Evolutionary conservation across 1,139 yeast species (phyloP).

Genomic region (Suhomyces bolitotheri): DNA sequence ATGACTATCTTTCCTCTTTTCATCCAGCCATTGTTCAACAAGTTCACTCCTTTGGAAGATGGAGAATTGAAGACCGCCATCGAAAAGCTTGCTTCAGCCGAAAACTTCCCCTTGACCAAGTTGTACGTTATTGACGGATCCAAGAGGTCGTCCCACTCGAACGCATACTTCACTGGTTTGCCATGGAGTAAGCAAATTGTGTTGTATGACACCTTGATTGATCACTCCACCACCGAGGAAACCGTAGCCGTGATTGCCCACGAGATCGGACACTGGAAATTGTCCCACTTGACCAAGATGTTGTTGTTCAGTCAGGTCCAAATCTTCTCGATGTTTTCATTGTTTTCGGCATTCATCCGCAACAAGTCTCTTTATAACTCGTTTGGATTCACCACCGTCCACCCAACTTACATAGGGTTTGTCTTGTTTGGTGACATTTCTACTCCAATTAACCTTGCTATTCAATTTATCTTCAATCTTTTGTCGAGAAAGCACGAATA

Average conservation of each 20-base stretch:
- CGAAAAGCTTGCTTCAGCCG: conserved; percentile 71
- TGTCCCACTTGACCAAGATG: conserved; percentile 78
- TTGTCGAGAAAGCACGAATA: conserved; percentile 84
- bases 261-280: conserved; percentile 97
- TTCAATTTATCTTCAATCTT: conserved; percentile 66
- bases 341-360: conserved; percentile 76
- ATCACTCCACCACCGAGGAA: conserved; percentile 73
- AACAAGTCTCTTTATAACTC: conserved; percentile 75
- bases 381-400: conserved; percentile 66
- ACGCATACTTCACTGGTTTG: conserved; percentile 91
- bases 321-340: conserved; percentile 61
- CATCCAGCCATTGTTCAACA: conserved; percentile 91
- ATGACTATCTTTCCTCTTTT: conserved; percentile 77
- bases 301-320: conserved; percentile 65
- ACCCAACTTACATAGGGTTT: conserved; percentile 82
- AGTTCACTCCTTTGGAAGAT: conserved; percentile 83
- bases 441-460: conserved; percentile 70
- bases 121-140: conserved; percentile 92
- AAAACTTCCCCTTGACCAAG: conserved; percentile 82
- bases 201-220: conserved; percentile 83
- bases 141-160: conserved; percentile 91
- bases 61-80: conserved; percentile 85
- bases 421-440: conserved; percentile 70
- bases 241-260: conserved; percentile 95
- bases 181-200: conserved; percentile 98